These are phyloP conservation scores for Ustilago esculenta DNA, from an alignment of 1,284 basidiomycete genomes.

Conservation along the genomic window DNA sequence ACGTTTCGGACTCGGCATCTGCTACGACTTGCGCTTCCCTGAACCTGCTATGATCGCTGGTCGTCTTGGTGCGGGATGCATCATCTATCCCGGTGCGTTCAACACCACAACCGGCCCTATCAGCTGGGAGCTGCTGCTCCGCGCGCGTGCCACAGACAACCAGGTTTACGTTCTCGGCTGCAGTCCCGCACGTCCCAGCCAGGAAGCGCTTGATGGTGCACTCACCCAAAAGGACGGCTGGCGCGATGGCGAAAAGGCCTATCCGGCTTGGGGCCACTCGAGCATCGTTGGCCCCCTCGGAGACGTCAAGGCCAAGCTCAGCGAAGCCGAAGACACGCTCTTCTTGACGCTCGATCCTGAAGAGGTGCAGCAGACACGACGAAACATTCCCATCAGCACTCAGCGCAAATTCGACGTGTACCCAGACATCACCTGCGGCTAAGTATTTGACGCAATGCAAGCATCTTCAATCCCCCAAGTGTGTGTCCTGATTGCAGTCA, in stretches of 20 bases:
- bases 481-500: too few species aligned
- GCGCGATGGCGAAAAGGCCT: slow-evolving; percentile 54
- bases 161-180: slow-evolving; percentile 95
- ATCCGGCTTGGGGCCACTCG: slow-evolving; percentile 64
- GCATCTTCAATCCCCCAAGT: too few species aligned
- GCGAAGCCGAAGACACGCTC: slow-evolving; percentile 82
- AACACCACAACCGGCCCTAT: slow-evolving; percentile 86
- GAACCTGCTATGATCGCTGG: slow-evolving; percentile 92
- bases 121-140: slow-evolving; percentile 93
- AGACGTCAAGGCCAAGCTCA: slow-evolving; percentile 80
- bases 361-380: slow-evolving; percentile 49
- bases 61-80: slow-evolving; percentile 83
- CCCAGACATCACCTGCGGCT: slow-evolving; percentile 51
- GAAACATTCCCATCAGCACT: slow-evolving; percentile 55
- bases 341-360: slow-evolving; percentile 55
- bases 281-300: slow-evolving; percentile 71
- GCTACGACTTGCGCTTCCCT: slow-evolving; percentile 83
- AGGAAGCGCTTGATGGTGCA: slow-evolving; percentile 65
- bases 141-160: slow-evolving; percentile 90
- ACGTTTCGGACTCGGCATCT: slow-evolving; percentile 88
- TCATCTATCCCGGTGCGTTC: slow-evolving; percentile 76
- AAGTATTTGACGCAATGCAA: neutral
- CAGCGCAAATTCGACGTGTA: slow-evolving; percentile 63
- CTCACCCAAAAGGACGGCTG: slow-evolving; percentile 27
- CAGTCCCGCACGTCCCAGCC: slow-evolving; percentile 87